phyloP scores from a whole-genome alignment of 2,329 filamentous ascomycete genomes.

The Aspergillus cejpii region DNA sequence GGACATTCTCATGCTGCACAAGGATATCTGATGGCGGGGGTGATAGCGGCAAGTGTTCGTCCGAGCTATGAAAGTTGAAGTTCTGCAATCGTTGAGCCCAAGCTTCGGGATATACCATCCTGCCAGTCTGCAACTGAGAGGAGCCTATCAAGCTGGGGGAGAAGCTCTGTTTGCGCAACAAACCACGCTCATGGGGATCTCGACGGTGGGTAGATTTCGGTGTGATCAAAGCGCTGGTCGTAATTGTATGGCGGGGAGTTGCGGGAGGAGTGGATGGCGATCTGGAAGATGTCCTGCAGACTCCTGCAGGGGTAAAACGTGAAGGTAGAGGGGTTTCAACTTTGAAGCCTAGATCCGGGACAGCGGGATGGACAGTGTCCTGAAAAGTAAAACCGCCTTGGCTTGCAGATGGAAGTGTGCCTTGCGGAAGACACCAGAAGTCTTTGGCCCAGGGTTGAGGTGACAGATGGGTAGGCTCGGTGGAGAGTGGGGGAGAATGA shows the following conservation, averaged over 20 bases:
- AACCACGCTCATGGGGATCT: conserved; percentile 37
- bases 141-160: conserved; percentile 52
- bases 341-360: conserved; percentile 28
- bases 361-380: conserved; percentile 35
- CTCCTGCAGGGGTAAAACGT: conserved; percentile 14
- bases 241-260: conserved; percentile 32
- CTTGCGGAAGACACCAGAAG: conserved; percentile 47
- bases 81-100: conserved; percentile 52
- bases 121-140: conserved; percentile 42
- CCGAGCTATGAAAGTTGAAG: conserved; percentile 45
- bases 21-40: conserved; percentile 43
- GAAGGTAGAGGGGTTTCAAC: conserved; percentile 29
- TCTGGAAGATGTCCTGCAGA: conserved; percentile 17
- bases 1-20: conserved; percentile 35
- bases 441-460: conserved; percentile 51
- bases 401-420: conserved; percentile 35
- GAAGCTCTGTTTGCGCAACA: conserved; percentile 39
- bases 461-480: conserved; percentile 38
- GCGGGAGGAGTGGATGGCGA: conserved; percentile 35
- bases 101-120: conserved; percentile 39
- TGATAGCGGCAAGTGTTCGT: conserved; percentile 40
- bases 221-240: conserved; percentile 34
- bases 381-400: conserved; percentile 31
- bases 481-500: conserved; percentile 46
- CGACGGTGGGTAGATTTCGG: conserved; percentile 36